Evolutionary conservation across 176 grass and related monocot genomes (phyloP), one percentile per base, ranked within the genome.

Genomic region (Paspalum notatum): DNA sequence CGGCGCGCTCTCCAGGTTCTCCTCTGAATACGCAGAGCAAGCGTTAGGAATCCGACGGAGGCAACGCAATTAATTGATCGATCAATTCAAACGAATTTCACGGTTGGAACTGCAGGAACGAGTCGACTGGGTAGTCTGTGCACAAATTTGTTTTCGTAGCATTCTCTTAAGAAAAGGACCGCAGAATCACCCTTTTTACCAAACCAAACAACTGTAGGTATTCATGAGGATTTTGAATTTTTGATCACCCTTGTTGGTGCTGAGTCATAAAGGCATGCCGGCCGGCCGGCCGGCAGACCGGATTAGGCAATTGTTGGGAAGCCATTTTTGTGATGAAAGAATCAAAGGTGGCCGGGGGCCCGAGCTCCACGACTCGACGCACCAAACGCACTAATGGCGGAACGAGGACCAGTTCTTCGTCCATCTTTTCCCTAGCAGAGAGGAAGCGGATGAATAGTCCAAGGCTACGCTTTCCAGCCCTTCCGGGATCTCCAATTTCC

Each of bases 1-100:
- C 55, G 92, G 78, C 26, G 76, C 75, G 39, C 84, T 54, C 32
- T 93, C 85, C 20, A 85, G 43, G 16, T 14, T 66, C 9, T 94
- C 91, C 13, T 68, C 91, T 92, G 80, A 12, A 37, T 12, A 10
- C 13, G 72, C 61, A 26, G 20, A 57, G 8, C 40, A 73, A 8
- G 47, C 38, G 58, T 56, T 39, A 40, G 60, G 14, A 5, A 52
- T 45, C 12, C 14, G 2, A 4, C 32, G 55, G 68, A 72, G 8
- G 12, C 20, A 71, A 68, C 14, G 21, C 0, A 32, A 32, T 32
- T 32, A 32, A 32, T 32, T 8, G 5, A 38, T 39, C 16, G 4
- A 45, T 38, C 21, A 4, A 10, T 56, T 32, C 32, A 32, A 32
- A 38, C 32, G 71, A 21, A 76, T 67, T 49, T 38, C 41, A 47